Base-by-base conservation (phyloP, 148 eudicot species). In the Nepenthes gracilis region DNA sequence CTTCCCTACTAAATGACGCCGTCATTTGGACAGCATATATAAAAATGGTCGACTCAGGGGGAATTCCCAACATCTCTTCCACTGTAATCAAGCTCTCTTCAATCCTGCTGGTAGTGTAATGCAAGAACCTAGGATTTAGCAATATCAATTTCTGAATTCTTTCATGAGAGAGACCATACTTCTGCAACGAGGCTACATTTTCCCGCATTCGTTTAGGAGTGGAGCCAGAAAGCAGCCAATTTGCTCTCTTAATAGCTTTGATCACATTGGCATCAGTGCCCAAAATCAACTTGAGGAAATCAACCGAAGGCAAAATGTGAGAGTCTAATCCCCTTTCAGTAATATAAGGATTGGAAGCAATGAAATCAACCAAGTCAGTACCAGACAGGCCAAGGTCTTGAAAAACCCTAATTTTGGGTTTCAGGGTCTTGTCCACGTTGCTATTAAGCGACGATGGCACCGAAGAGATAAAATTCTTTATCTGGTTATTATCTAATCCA, bases 21-120 rank as follows among this genome's bases (percentile, higher is more conserved):
- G 23, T 23, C 23, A 23, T 23, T 23, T 23, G 23, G 23, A 23
- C 23, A 23, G 23, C 23, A 23, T 23, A 23, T 23, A 23, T 23
- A 37, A 73, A 77, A 59, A 48, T 48, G 8, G 2, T 0, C 1
- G 66, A 58, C 2, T 40, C 33, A 6, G 66, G 69, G 5, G 60
- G 52, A 23, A 77, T 77, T 14, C 77, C 75, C 12, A 69, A 6
- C 36, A 59, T 66, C 35, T 54, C 50, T 33, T 73, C 67, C 55
- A 73, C 72, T 49, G 33, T 45, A 37, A 11, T 33, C n/a, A 73
- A 12, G 12, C 64, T 43, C 13, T 9, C 38, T 7, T 65, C 64
- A 32, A 77, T 33, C 64, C 35, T 38, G n/a, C 55, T 45, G 1
- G 72, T 63, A 8, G 43, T 45, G 14, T 48, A 66, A 36, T 57